Evolutionary conservation across 2,329 filamentous ascomycete genomes (phyloP), one percentile per base, ranked within the genome.

Genomic region (Sarocladium brachiariae): DNA sequence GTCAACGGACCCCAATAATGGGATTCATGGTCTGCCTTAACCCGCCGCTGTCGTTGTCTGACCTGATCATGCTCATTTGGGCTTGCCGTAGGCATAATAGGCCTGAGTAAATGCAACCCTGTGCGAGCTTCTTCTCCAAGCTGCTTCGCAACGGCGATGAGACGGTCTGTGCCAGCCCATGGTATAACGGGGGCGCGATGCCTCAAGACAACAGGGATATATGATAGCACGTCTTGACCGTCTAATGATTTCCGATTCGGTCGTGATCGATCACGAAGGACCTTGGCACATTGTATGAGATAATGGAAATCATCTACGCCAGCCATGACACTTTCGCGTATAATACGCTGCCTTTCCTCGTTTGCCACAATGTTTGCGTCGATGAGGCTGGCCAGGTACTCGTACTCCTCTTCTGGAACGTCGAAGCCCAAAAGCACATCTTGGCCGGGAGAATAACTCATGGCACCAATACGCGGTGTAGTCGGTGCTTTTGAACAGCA

Each of bases 81-180:
- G 16, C 8, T 7, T 41, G 10, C 9, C 37, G 37, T 6, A 9
- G 9, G 23, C 33, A 14, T 18, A 19, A 6, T 7, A 4, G 43
- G 25, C 16, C 14, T 10, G 3, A 27, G 43, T 9, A 18, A 11
- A 8, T 21, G 13, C 25, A 45, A 11, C 23, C 33, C 25, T 3
- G n/a, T 6, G 6, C 33, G 37, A 27, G 18, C 30, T 13, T 63
- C 57, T 19, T 43, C 50, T 51, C 63, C 61, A 9, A 66, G 55
- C 19, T 54, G 54, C 54, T 59, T 61, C 10, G 62, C 64, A 34
- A 56, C 54, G 21, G 57, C 53, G 48, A 70, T 68, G 18, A 68
- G 55, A 23, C 63, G 59, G 50, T 70, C 68, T 3, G 68, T 70
- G 43, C 62, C 55, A 24, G 53, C 58, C 68, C 68, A 70, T 4